Percentiles rank a stretch among this genome's conserved stretches.
phyloP scores from a whole-genome alignment of 371 early-diverging fungal genomes.

The Conidiobolus incongruus region DNA sequence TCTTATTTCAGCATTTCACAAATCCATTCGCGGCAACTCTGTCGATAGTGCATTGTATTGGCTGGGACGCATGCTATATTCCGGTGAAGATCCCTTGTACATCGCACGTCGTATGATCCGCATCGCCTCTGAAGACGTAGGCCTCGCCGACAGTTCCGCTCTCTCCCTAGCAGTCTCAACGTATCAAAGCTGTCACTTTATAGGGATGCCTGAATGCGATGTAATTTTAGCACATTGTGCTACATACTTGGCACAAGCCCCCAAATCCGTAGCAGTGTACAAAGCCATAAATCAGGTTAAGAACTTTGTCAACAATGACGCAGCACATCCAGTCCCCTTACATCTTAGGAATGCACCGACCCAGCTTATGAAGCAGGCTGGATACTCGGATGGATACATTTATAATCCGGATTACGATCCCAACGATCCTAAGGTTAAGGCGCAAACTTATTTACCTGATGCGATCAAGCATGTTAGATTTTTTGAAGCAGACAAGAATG shows the following conservation, averaged over 20 bases:
- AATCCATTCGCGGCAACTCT: slow-evolving; percentile 53
- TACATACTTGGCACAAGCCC: slow-evolving; percentile 48
- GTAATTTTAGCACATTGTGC: slow-evolving; percentile 58
- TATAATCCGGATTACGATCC: slow-evolving; percentile 56
- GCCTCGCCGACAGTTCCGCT: slow-evolving; percentile 56
- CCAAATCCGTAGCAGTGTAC: slow-evolving; percentile 60
- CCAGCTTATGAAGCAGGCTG: slow-evolving; percentile 36
- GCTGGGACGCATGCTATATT: slow-evolving; percentile 70
- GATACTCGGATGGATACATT: slow-evolving; percentile 54
- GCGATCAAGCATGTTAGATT: too few species aligned
- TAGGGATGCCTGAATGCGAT: slow-evolving; percentile 86
- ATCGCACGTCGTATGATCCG: slow-evolving; percentile 36
- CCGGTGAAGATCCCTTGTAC: slow-evolving; percentile 78
- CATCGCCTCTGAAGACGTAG: slow-evolving; percentile 75
- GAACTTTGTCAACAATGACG: slow-evolving; percentile 19
- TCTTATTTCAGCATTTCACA: slow-evolving; percentile 68
- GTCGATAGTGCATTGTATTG: slow-evolving; percentile 34
- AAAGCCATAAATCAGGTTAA: slow-evolving; percentile 34
- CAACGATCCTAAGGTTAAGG: slow-evolving; percentile 1
- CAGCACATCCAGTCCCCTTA: slow-evolving; percentile 55
- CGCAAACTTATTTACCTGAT: slow-evolving; percentile 6
- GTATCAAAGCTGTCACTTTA: slow-evolving; percentile 55
- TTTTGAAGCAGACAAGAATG: too few species aligned
- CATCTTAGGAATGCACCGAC: slow-evolving; percentile 77
- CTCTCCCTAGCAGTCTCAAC: slow-evolving; percentile 50